Base-by-base conservation (phyloP, 2,329 filamentous ascomycete species). In the Trichoderma sp. region DNA sequence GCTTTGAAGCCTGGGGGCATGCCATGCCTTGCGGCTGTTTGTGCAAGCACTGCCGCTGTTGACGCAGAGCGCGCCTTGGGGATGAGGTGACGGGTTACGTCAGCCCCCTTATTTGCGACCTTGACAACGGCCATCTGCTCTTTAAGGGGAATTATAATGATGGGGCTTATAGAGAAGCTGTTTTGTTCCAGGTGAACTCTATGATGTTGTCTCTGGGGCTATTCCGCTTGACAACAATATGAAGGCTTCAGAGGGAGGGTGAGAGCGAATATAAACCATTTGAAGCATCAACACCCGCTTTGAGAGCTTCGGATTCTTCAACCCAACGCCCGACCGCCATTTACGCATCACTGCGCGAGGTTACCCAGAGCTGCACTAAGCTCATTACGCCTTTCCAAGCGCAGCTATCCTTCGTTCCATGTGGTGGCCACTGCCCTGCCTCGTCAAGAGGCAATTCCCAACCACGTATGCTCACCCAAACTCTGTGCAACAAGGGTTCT, bases 1-100 rank as follows among this genome's bases (percentile, higher is more conserved):
- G 80, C 81, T 8, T 38, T 72, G 71, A 79, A 81, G 3, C 81
- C 82, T 7, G 81, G 81, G 1, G 82, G 82, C 76, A 82, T 79
- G 4, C 78, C 77, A 45, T 76, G 31, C 50, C 67, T 59, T 18
- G 38, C 3, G 29, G 38, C 29, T 35, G 38, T 35, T 14, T 62
- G 59, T 11, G 68, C 38, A 50, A 53, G n/a, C 35, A 66, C 41
- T 12, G 75, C 59, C 14, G 65, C 29, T 38, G 71, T 76, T 16
- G 75, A 75, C 7, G 63, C 60, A 21, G 64, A 62, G 33, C 75
- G 59, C 9, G 66, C 11, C 29, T 75, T 66, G 6, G 65, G 27
- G 21, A 75, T 8, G 35, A 76, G 31, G 14, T 62, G 71, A 16
- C 65, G 71, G 33, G 60, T 33, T 41, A 66, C 45, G 6, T 59